Evolutionary conservation across 495 filamentous ascomycete genomes (phyloP).

Genomic region (Mycothermus thermophilus): DNA sequence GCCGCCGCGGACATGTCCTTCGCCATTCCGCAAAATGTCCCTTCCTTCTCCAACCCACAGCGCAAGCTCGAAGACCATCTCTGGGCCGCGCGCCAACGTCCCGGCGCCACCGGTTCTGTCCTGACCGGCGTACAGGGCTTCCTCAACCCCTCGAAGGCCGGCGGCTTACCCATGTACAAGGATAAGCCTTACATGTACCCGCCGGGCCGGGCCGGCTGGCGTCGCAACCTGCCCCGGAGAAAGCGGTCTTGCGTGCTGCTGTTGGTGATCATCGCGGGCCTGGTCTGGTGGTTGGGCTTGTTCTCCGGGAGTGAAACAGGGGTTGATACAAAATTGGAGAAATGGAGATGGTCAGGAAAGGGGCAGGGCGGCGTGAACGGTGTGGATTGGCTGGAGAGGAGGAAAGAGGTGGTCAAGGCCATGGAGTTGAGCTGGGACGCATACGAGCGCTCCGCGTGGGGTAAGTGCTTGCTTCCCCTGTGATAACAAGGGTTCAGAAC

Average conservation of each 20-base stretch:
- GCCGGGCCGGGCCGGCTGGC: constrained; percentile 31
- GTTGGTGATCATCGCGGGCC: constrained; percentile 33
- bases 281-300: constrained; percentile 46
- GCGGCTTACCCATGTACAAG: constrained; percentile 87
- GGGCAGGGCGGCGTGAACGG: constrained; percentile 14
- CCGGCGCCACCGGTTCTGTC: constrained; percentile 13
- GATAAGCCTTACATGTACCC: constrained; percentile 81
- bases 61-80: constrained; percentile 52
- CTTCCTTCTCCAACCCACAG: constrained; percentile 55
- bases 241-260: constrained; percentile 40
- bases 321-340: constrained; percentile 11
- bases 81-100: constrained; percentile 39
- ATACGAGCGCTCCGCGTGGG: constrained; percentile 91
- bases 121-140: constrained; percentile 33
- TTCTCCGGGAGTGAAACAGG: constrained; percentile 27
- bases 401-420: constrained; percentile 76
- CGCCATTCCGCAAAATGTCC: constrained; percentile 50
- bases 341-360: constrained; percentile 31
- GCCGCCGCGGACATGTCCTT: constrained; percentile 47
- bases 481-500: neutral
- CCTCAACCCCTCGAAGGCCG: constrained; percentile 28
- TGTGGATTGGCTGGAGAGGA: constrained; percentile 59
- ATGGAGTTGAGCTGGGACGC: constrained; percentile 84
- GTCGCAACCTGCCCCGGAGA: constrained; percentile 32
- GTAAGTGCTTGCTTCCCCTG: constrained; percentile 34